phyloP scores from a whole-genome alignment of 176 grass and related monocot genomes.

The Thalia dealbata region DNA sequence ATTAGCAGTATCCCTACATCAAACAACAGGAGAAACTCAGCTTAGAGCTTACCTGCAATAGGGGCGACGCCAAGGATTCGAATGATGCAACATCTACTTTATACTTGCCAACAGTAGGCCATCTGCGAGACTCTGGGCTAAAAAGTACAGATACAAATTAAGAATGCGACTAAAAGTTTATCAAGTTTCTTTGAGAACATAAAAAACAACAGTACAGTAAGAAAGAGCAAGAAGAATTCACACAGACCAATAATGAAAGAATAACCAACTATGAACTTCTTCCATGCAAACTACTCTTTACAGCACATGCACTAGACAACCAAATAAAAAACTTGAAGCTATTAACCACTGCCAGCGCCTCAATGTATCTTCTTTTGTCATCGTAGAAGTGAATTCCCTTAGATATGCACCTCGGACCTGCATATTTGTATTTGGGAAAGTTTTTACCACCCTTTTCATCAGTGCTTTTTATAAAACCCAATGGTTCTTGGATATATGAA shows the following conservation, averaged over 20 bases:
- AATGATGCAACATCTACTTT: constrained; percentile 81
- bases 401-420: neutral
- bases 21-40: neutral
- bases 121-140: constrained; percentile 57
- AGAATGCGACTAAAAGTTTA: neutral
- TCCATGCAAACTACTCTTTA: neutral
- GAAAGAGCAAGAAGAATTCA: neutral
- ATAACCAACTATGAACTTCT: neutral
- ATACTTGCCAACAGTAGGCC: constrained; percentile 88
- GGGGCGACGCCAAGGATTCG: constrained; percentile 74
- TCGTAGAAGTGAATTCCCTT: neutral
- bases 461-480: neutral
- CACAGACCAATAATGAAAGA: neutral
- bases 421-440: neutral
- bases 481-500: too few species aligned
- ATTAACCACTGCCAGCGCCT: neutral
- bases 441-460: neutral
- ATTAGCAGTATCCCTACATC: neutral
- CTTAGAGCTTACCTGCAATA: constrained; percentile 61
- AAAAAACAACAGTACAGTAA: neutral
- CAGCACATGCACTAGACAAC: neutral
- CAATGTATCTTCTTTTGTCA: neutral
- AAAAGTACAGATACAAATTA: constrained; percentile 23
- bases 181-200: neutral
- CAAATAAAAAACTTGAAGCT: neutral